Evolutionary conservation across 2,329 filamentous ascomycete genomes (phyloP).

Genomic region (Fusarium sp.): DNA sequence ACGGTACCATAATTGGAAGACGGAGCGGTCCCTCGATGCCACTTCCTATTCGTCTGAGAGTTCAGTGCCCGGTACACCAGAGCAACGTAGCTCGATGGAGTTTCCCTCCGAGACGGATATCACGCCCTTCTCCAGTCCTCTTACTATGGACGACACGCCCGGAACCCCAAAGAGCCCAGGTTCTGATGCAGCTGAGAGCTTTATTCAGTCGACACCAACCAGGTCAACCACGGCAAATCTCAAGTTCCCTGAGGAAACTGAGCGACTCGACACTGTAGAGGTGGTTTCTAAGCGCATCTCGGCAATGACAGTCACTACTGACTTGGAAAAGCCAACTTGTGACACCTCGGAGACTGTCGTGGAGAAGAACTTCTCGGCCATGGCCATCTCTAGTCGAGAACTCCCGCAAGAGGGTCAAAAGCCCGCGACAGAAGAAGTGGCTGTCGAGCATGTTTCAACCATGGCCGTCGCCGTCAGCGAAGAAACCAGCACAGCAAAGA

Average conservation of each 20-base stretch:
- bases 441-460: not conserved
- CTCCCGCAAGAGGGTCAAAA: not conserved
- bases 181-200: not conserved
- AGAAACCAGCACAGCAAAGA: not conserved
- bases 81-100: constrained; percentile 9
- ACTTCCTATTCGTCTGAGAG: not conserved
- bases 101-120: not conserved
- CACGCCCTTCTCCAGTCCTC: constrained; percentile 17
- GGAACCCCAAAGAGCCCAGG: not conserved
- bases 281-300: not conserved
- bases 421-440: not conserved
- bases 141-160: not conserved
- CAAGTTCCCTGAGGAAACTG: not conserved
- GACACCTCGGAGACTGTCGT: not conserved
- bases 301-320: not conserved
- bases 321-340: no score
- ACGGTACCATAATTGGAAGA: constrained; percentile 6
- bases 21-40: not conserved
- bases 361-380: not conserved
- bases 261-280: not conserved
- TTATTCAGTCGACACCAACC: not conserved
- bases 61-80: constrained; percentile 9
- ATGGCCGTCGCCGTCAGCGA: not conserved
- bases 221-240: not conserved
- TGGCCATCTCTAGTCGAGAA: not conserved